A percentile compares a stretch with the other conserved stretches of the same genome.
Evolutionary conservation across 139 green algal genomes (phyloP).

Genomic region (Haematococcus sp.): DNA sequence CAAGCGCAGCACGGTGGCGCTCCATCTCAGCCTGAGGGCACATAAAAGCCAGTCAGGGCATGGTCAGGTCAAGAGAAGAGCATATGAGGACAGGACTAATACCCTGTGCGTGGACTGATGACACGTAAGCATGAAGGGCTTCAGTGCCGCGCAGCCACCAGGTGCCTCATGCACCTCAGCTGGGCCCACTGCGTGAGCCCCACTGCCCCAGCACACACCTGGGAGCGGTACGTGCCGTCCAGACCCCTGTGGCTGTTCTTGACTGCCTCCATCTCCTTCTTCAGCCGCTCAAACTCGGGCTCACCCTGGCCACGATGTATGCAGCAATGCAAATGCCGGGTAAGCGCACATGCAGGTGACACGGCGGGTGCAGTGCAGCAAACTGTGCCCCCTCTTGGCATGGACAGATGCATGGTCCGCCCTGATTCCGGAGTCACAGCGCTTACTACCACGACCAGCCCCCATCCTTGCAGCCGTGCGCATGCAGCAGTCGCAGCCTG

Average conservation of each 20-base stretch:
- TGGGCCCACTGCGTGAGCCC: no score
- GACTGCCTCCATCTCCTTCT: conserved; percentile 77
- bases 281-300: conserved; percentile 83
- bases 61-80: not conserved
- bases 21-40: conserved; percentile 72
- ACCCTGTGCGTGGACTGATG: no score
- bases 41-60: not conserved
- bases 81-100: no score
- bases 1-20: conserved; percentile 66
- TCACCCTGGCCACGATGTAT: conserved; percentile 49
- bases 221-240: conserved; percentile 68
- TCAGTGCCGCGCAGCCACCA: no score
- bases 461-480: no score
- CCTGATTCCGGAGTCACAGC: no score
- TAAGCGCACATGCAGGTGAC: not conserved
- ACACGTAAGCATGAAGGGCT: no score
- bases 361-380: not conserved
- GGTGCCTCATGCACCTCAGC: no score
- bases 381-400: not conserved
- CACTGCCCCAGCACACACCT: conserved; percentile 4
- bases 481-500: no score
- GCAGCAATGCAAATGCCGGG: not conserved
- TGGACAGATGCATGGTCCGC: no score
- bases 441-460: no score
- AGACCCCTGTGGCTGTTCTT: conserved; percentile 68